Evolutionary conservation across 257 asterid species (phyloP), one percentile per base, ranked within the genome.

Genomic region (Nicotiana benthamiana): DNA sequence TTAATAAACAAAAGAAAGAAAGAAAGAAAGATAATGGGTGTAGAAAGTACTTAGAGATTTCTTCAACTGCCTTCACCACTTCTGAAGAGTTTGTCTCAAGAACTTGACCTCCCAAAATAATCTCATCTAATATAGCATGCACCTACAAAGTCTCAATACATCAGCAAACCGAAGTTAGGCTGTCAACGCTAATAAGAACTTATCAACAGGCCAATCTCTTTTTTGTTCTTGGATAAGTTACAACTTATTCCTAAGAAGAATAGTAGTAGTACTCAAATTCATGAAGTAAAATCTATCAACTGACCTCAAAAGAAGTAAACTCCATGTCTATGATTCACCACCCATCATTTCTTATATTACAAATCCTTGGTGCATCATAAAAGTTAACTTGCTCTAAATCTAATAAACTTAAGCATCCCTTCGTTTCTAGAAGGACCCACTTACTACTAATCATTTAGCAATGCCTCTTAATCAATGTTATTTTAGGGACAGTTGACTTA

Each of bases 91-190:
- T 95, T 6, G 99, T 95, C 85, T 93, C 99, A 24, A 95, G 91
- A 81, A 95, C 99, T 87, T 95, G 98, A 81, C 99, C 99, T 51
- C 97, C 99, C 86, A 93, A 83, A 77, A 95, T 90, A 77, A 95
- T 89, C 87, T 95, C 99, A 75, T 95, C 97, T 88, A 95, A 84
- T 80, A 95, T 89, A 77, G 93, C 88, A 87, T 95, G 98, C 84
- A 95, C 96, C 99, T 93, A 90, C 81, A 80, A 46, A 83, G 84
- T 60, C 26, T 24, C 60, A 12, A 70, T 40, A 13, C 24, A 24
- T 72, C 24, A 72, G 60, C n/a, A 46, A 68, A 72, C 15, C 18
- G 60, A 72, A 72, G n/a, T n/a, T n/a, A n/a, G n/a, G 48, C 46
- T 24, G 78, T 46, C 60, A 72, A 6, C 13, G 24, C 15, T 20